A percentile compares a stretch with the other conserved stretches of the same genome.
Evolutionary conservation across 2,329 filamentous ascomycete species (phyloP).

Genomic region (Aspergillus udagawae): DNA sequence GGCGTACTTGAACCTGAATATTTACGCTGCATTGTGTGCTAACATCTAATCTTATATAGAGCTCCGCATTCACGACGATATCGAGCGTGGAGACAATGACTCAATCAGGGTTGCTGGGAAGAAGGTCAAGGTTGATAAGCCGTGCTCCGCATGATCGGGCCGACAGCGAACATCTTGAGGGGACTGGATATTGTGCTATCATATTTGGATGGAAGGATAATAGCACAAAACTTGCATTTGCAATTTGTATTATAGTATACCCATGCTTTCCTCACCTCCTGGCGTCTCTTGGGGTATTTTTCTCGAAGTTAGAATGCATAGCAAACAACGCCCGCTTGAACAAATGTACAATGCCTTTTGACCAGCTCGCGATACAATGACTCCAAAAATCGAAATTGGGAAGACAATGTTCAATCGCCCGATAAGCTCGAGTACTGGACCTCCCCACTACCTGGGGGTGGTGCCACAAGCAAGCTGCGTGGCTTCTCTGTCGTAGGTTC

Average conservation of each 20-base stretch:
- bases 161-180: neutral
- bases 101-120: slow-evolving; percentile 63
- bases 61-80: slow-evolving; percentile 84
- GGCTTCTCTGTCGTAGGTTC: slow-evolving; percentile 36
- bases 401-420: slow-evolving; percentile 59
- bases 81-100: slow-evolving; percentile 89
- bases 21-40: neutral
- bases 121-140: slow-evolving; percentile 39
- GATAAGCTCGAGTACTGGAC: slow-evolving; percentile 81
- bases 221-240: slow-evolving; percentile 13
- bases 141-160: slow-evolving; percentile 33
- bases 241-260: slow-evolving; percentile 37
- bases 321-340: slow-evolving; percentile 35
- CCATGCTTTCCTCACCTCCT: slow-evolving; percentile 29
- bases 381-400: slow-evolving; percentile 5
- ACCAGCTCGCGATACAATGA: slow-evolving; percentile 15
- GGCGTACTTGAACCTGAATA: neutral
- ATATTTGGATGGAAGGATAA: slow-evolving; percentile 2
- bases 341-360: slow-evolving; percentile 21
- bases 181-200: neutral
- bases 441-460: slow-evolving; percentile 74
- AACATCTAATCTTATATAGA: slow-evolving; percentile 49
- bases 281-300: slow-evolving; percentile 32
- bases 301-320: slow-evolving; percentile 22
- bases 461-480: slow-evolving; percentile 55